phyloP scores from a whole-genome alignment of 345 rosid genomes.

The Salix viminalis region DNA sequence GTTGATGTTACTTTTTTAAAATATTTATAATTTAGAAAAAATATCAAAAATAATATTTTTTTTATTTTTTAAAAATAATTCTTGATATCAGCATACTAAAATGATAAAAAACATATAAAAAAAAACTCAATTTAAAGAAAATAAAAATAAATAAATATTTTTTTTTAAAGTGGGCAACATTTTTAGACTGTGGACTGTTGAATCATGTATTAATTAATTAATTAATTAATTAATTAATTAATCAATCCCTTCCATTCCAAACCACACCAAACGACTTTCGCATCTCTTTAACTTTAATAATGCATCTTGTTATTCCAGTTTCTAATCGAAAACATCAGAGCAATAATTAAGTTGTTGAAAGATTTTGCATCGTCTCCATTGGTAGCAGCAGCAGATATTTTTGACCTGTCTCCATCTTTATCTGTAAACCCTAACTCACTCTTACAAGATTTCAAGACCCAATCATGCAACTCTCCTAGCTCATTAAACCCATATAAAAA shows the following conservation, averaged over 20 bases:
- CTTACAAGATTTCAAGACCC: neutral
- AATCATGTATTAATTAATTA: no score
- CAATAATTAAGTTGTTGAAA: neutral
- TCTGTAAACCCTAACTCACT: neutral
- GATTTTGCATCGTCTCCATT: neutral
- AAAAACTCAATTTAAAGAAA: no score
- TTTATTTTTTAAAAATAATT: no score
- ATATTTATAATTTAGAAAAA: no score
- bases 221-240: no score
- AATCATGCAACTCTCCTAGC: neutral
- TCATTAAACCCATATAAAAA: neutral
- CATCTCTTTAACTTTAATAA: neutral
- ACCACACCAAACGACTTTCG: neutral
- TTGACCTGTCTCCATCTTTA: neutral
- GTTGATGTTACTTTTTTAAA: no score
- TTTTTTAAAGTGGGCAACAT: no score
- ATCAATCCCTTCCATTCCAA: neutral
- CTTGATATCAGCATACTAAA: no score
- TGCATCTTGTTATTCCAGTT: neutral
- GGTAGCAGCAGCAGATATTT: neutral
- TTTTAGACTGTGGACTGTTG: no score
- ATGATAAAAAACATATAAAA: rapidly evolving
- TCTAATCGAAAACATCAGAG: neutral
- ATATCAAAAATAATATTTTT: no score
- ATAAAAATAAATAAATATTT: no score